Base-by-base conservation (phyloP, 192 early-diverging fungal genomes). In the Funneliformis geosporum region DNA sequence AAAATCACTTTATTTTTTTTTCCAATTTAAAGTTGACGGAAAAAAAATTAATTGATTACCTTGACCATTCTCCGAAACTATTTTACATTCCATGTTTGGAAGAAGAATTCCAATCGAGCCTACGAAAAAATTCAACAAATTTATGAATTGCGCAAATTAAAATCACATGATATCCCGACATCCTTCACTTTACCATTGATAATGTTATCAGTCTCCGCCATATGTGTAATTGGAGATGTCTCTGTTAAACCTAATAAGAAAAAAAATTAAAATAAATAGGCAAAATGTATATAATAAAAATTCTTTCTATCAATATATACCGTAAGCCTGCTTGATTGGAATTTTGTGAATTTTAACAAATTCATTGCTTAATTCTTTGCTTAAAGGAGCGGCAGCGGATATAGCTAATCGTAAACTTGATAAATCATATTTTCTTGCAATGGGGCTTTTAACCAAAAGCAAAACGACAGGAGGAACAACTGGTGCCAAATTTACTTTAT, bases 381-480 rank as follows among this genome's bases (percentile, higher is more conserved):
- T 81, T 60, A 85, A 66, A 25, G 94, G 93, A 6, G 94, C 94
- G 14, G 93, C 94, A 11, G 91, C 92, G 12, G 80, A 86, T 62
- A 91, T 83, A 60, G 91, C 60, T 14, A 79, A 68, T 60, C 82
- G 76, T 5, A 95, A 73, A 28, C 81, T 83, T 9, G 86, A 82
- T 40, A 96, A 79, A 72, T 93, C 85, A 79, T 88, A 94, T 10
- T 91, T 86, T 18, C 87, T 84, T 7, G 91, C 87, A 47, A 91
- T 71, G 8, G 92, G 90, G n/a, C 86, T 81, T 74, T 94, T 94
- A 40, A 89, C 86, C 42, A 96, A 81, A 50, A 85, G 80, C 10
- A 95, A 28, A n/a, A 89, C 79, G 78, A 95, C 91, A 46, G 94
- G 94, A 33, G 94, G 93, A 2, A 92, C 93, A 14, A 87, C 47